These are phyloP conservation scores for Schizophyllum amplum DNA, from an alignment of 1,284 basidiomycete genomes.

Conservation along the genomic window DNA sequence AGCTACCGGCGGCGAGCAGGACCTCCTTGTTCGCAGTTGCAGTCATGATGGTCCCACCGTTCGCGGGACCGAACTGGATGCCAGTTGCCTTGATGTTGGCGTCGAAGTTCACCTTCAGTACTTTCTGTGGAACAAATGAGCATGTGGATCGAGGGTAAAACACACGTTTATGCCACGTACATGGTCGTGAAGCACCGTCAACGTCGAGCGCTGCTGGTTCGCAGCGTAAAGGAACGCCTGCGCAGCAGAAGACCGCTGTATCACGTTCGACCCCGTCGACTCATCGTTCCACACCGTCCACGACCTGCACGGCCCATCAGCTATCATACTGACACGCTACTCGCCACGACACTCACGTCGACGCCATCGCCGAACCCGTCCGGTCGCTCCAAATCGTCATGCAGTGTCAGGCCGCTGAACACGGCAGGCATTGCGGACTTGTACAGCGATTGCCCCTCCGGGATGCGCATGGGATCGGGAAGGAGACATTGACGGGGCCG, in stretches of 20 bases:
- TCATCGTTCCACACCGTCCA: slow-evolving; percentile 18
- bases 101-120: slow-evolving; percentile 20
- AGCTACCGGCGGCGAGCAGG: slow-evolving; percentile 18
- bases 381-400: slow-evolving; percentile 15
- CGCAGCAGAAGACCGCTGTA: slow-evolving; percentile 27
- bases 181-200: slow-evolving; percentile 27
- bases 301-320: slow-evolving; percentile 9
- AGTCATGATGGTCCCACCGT: slow-evolving; percentile 8
- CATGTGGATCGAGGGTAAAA: background rate
- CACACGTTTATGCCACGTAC: background rate
- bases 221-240: slow-evolving; percentile 30
- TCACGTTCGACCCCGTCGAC: slow-evolving; percentile 6
- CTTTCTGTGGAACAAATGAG: slow-evolving; percentile 11
- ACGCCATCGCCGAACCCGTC: background rate
- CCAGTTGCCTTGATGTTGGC: slow-evolving; percentile 14
- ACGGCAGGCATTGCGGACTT: slow-evolving; percentile 15
- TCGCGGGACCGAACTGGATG: slow-evolving; percentile 14
- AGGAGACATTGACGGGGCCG: slow-evolving; percentile 16
- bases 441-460: slow-evolving; percentile 14
- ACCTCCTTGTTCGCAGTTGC: slow-evolving; percentile 17
- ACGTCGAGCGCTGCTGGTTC: slow-evolving; percentile 20
- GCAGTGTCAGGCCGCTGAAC: slow-evolving; percentile 10
- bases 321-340: slow-evolving; percentile 9
- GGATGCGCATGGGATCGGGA: slow-evolving; percentile 19
- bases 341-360: background rate